Evolutionary conservation across 2,329 filamentous ascomycete species (phyloP), one percentile per base, ranked within the genome.

Genomic region (Fusarium sp.): DNA sequence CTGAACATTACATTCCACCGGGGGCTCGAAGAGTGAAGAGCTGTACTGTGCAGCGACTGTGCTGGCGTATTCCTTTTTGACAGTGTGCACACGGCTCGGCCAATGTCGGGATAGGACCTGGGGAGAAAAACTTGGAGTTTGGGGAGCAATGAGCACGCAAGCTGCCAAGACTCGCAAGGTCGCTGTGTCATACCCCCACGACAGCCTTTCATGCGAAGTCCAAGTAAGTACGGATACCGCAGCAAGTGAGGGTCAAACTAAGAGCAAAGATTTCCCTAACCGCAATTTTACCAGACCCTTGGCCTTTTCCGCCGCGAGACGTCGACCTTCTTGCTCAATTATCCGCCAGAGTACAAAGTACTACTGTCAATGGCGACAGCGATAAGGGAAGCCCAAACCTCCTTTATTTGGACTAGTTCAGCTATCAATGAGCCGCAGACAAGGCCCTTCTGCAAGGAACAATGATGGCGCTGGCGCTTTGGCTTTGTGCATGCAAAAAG

Each of bases 401-500:
- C 65, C 65, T 62, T 62, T 41, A 54, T 61, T 52, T 19, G 56
- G 61, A 54, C 51, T 69, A 62, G 65, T 33, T 40, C 26, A 58
- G 46, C 24, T 49, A 20, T 59, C 56, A 61, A 59, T 62, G 67
- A 73, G 71, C 71, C 71, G 65, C 71, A 73, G 60, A 47, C 54
- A 37, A 37, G 35, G 35, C 9, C 35, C 41, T 58, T 56, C 70
- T 71, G 71, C 68, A 74, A 71, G 71, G 71, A 62, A 57, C 65
- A n/a, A 72, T 60, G 52, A 65, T 65, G 35, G 59, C 46, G 50
- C 46, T 51, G 56, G 63, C 65, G 59, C 63, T 69, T 56, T 68
- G 69, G 59, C 63, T 69, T 56, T 68, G 69, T 56, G 62, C 60
- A 71, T 74, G 67, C 47, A 61, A 61, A 74, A 74, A 74, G 68